These are phyloP conservation scores for Trypanosoma boissoni DNA, from an alignment of 208 protist species.

Conservation along the genomic window DNA sequence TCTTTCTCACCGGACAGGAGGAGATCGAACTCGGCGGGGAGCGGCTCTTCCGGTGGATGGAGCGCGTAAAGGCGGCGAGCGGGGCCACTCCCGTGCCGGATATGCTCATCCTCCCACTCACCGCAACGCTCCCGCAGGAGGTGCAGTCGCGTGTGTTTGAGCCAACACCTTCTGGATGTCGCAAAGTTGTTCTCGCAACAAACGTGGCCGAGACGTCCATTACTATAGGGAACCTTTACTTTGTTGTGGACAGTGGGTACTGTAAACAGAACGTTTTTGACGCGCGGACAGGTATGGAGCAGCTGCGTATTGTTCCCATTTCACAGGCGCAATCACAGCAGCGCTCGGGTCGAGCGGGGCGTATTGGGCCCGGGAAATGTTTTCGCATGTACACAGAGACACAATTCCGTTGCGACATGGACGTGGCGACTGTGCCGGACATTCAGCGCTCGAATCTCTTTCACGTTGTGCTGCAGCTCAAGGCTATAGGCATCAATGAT, in stretches of 20 bases:
- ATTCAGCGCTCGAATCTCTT: conserved; percentile 98
- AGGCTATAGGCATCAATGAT: conserved; percentile 98
- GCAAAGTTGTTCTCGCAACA: conserved; percentile 99
- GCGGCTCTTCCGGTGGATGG: conserved; percentile 93
- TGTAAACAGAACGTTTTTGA: conserved; percentile 98
- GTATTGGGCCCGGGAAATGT: conserved; percentile 96
- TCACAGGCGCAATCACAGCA: conserved; percentile 97
- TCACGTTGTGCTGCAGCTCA: conserved; percentile 97
- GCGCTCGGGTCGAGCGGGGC: conserved; percentile 94
- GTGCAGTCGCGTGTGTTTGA: conserved; percentile 99
- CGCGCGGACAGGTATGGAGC: conserved; percentile 95
- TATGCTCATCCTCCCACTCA: conserved; percentile 97
- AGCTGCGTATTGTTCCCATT: conserved; percentile 96
- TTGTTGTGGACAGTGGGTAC: conserved; percentile 98
- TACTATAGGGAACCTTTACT: conserved; percentile 99
- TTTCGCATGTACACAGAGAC: conserved; percentile 97
- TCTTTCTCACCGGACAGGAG: conserved; percentile 99
- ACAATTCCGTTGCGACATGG: conserved; percentile 96
- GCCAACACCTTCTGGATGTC: conserved; percentile 82
- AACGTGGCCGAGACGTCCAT: conserved; percentile 99
- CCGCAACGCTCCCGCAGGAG: conserved; percentile 97
- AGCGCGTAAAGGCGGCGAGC: conserved; percentile 55
- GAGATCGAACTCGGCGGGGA: conserved; percentile 99
- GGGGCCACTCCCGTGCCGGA: conserved; percentile 76
- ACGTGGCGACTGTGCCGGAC: conserved; percentile 94